Evolutionary conservation across 2,329 filamentous ascomycete species (phyloP), one percentile per base, ranked within the genome.

Genomic region (Colletotrichum lini): DNA sequence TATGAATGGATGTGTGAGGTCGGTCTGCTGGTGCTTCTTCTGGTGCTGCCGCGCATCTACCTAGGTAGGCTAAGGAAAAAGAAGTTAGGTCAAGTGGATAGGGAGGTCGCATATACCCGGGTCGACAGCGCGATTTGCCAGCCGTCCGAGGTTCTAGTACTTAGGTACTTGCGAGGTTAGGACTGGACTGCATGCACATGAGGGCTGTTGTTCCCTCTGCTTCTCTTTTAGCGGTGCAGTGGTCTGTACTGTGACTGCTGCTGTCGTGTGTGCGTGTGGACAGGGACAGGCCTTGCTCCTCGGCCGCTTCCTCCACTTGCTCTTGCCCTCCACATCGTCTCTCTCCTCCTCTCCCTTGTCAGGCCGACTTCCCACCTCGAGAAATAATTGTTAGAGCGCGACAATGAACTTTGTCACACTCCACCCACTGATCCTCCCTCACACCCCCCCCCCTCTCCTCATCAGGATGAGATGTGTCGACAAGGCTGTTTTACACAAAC

Each of bases 331-430:
- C 30, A 54, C 30, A 30, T 38, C 52, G 52, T 54, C 49, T 42
- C 53, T 66, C 62, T 70, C 68, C 68, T 65, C 68, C 53, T 66
- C 62, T 70, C 68, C 68, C 68, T 71, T 71, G 52, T 50, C 53
- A 52, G 54, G 45, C 57, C 67, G 50, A 50, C 56, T 50, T 42
- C 23, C 56, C 50, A 70, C 21, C 58, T 59, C 59, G 40, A 60
- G 26, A 64, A 72, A 69, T 26, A 71, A 72, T 72, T 72, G 69
- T 72, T 72, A 72, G 69, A 69, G 69, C 65, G 53, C 58, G 59
- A 72, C 69, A 59, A 59, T 59, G 7, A 26, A 6, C 52, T 21
- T 72, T 59, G 69, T 72, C 53, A 60, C 65, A 42, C 54, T 21
- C 40, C 50, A 50, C 54, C 62, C 62, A 62, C 54, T 30, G 40